phyloP scores from a whole-genome alignment of 2,329 filamentous ascomycete genomes.

The Diplodia corticola region DNA sequence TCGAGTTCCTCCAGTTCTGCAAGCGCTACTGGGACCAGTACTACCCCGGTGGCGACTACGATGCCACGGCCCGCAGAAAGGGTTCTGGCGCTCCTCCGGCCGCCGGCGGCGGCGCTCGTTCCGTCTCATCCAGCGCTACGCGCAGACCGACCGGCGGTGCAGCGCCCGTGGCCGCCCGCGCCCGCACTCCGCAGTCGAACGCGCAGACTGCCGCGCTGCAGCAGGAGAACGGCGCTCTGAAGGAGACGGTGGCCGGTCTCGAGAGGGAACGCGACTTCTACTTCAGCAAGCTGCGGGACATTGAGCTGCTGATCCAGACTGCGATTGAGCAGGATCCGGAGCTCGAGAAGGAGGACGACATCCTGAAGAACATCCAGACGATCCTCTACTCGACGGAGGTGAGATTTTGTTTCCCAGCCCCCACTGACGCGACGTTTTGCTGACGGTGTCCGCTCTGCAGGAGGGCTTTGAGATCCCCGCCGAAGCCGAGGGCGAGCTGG shows the following conservation, averaged over 20 bases:
- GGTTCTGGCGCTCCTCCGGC: slow-evolving; percentile 63
- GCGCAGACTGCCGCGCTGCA: slow-evolving; percentile 71
- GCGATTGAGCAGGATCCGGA: slow-evolving; percentile 90
- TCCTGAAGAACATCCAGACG: slow-evolving; percentile 93
- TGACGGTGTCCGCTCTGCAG: slow-evolving; percentile 27
- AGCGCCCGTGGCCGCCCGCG: slow-evolving; percentile 40
- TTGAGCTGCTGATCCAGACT: slow-evolving; percentile 90
- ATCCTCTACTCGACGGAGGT: slow-evolving; percentile 97
- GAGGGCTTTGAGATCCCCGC: slow-evolving; percentile 77
- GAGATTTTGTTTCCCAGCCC: slow-evolving; percentile 26
- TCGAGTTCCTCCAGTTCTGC: slow-evolving; percentile 96
- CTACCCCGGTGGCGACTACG: slow-evolving; percentile 96
- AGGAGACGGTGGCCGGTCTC: slow-evolving; percentile 91
- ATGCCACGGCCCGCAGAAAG: slow-evolving; percentile 82
- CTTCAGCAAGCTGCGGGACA: slow-evolving; percentile 97
- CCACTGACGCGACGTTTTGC: neutral
- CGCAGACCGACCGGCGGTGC: slow-evolving; percentile 45
- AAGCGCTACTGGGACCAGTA: slow-evolving; percentile 98
- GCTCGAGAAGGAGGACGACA: slow-evolving; percentile 87
- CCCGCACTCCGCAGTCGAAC: slow-evolving; percentile 49
- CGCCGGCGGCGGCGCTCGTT: slow-evolving; percentile 44
- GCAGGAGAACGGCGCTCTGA: slow-evolving; percentile 82
- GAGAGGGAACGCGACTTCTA: slow-evolving; percentile 98
- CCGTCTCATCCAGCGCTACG: slow-evolving; percentile 44
- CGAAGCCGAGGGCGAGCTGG: slow-evolving; percentile 67